Conservation (phyloP, 2,329 filamentous ascomycete species). For the Alternaria infectoria region DNA sequence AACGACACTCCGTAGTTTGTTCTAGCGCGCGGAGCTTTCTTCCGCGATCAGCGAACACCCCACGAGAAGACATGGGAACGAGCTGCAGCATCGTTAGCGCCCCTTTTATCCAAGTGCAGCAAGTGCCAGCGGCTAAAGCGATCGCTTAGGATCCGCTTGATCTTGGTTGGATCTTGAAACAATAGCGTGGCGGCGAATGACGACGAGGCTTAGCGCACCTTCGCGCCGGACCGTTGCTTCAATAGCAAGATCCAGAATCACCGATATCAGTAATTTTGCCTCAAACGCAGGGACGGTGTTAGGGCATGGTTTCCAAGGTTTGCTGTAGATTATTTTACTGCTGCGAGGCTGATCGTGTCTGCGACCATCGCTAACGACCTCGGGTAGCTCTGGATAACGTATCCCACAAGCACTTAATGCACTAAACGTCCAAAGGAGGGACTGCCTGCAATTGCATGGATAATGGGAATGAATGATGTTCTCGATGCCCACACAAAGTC, state of each 20-base stretch:
- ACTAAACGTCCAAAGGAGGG: not conserved
- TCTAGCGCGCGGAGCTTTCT: not conserved
- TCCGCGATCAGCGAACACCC: slow-evolving; percentile 1
- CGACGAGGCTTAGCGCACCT: slow-evolving; percentile 1
- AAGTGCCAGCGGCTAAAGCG: slow-evolving; percentile 6
- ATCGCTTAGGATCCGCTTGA: slow-evolving; percentile 4
- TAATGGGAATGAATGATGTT: not conserved
- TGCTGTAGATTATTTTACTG: not conserved
- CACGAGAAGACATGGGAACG: not conserved
- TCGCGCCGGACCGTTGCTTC: slow-evolving; percentile 4
- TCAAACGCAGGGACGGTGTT: not conserved
- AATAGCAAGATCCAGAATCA: not conserved
- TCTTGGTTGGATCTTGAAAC: slow-evolving; percentile 11
- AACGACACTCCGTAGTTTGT: not conserved
- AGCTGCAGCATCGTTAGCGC: not conserved
- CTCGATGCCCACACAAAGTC: not conserved
- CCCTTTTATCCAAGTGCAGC: slow-evolving; percentile 1
- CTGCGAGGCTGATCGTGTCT: not conserved
- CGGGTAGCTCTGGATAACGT: not conserved
- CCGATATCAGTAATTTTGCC: not conserved
- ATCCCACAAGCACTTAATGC: not conserved
- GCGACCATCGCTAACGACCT: not conserved
- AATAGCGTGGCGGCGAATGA: slow-evolving; percentile 1
- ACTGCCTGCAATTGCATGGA: not conserved
- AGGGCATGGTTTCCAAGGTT: not conserved